phyloP scores from a whole-genome alignment of 2,329 filamentous ascomycete genomes.

The Fusarium napiforme region DNA sequence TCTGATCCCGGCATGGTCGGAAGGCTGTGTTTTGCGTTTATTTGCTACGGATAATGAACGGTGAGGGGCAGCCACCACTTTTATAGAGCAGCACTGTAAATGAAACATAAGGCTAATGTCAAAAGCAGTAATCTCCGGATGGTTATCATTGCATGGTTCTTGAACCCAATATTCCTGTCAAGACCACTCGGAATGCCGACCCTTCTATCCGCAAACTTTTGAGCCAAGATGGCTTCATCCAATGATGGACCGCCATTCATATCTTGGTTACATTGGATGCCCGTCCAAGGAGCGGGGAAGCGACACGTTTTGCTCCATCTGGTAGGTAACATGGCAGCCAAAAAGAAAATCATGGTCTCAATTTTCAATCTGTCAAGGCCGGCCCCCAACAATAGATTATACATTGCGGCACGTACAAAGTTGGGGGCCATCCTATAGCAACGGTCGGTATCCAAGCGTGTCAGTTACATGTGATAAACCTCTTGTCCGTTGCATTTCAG shows the following conservation, averaged over 20 bases:
- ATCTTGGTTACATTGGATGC: not conserved
- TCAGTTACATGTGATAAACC: not conserved
- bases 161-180: not conserved
- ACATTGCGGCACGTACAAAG: not conserved
- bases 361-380: not conserved
- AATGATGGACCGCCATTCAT: not conserved
- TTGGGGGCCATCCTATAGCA: not conserved
- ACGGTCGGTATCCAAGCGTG: fast-evolving
- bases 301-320: not conserved
- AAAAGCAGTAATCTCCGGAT: not conserved
- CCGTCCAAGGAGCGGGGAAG: not conserved
- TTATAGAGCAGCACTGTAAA: not conserved
- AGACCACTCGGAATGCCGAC: not conserved
- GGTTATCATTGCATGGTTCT: fast-evolving
- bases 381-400: not conserved
- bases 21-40: not conserved
- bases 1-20: not conserved
- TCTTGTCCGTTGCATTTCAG: not conserved
- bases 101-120: not conserved
- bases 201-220: not conserved
- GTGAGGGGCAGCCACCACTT: not conserved
- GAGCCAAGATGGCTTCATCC: not conserved
- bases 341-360: not conserved
- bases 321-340: not conserved
- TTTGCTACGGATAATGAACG: not conserved